Conservation (phyloP, 1,284 basidiomycete species). For the Apiotrichum veenhuisii region DNA sequence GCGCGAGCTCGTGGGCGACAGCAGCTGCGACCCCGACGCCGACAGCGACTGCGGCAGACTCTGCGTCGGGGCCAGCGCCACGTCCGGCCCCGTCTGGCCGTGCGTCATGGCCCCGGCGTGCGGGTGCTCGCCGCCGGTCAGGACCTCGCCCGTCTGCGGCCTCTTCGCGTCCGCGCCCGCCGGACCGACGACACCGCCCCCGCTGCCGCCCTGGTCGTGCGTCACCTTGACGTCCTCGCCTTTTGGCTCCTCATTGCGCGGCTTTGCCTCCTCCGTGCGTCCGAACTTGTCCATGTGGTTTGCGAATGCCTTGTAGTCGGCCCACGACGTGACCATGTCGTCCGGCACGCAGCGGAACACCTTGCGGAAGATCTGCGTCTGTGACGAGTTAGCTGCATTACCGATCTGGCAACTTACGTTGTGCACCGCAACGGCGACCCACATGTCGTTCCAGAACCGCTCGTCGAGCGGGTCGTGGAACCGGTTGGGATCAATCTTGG, state of each 20-base stretch:
- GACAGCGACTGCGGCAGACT: too few species aligned
- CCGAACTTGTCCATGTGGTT: conserved; percentile 68
- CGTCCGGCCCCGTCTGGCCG: too few species aligned
- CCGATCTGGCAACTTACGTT: conserved; percentile 50
- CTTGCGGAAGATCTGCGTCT: conserved; percentile 84
- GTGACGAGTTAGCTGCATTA: background rate
- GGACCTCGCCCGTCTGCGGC: background rate
- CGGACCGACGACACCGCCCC: conserved; percentile 48
- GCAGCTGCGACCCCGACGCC: background rate
- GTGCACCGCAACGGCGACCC: conserved; percentile 76
- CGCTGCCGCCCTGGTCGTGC: conserved; percentile 50
- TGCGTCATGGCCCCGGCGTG: too few species aligned
- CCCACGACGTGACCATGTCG: conserved; percentile 87
- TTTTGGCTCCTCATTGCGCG: too few species aligned
- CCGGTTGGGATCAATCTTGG: conserved; percentile 66
- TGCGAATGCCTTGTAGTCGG: conserved; percentile 81
- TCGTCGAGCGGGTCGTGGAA: conserved; percentile 86
- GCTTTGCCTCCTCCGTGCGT: conserved; percentile 44
- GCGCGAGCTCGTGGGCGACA: background rate
- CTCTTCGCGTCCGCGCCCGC: conserved; percentile 15
- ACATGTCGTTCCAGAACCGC: conserved; percentile 80
- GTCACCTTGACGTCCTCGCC: conserved; percentile 44
- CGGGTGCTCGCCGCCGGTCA: background rate
- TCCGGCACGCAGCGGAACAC: conserved; percentile 90
- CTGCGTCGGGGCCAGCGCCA: too few species aligned